phyloP scores from a whole-genome alignment of 2,329 filamentous ascomycete species.

The Cladosporium sp. region DNA sequence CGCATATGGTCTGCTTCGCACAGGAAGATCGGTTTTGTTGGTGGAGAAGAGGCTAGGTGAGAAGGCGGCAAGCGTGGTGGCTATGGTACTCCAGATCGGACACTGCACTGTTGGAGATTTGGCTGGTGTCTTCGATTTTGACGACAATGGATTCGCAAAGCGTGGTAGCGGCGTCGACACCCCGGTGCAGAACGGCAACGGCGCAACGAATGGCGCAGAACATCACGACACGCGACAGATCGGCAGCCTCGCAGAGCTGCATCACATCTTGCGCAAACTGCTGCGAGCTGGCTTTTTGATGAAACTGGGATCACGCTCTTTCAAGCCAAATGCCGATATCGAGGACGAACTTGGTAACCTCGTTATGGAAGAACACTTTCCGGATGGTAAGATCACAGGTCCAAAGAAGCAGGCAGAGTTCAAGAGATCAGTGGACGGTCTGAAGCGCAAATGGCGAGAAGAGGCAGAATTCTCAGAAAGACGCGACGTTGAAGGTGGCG shows the following conservation, averaged over 20 bases:
- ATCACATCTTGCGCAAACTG: conserved; percentile 42
- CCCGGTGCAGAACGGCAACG: conserved; percentile 23
- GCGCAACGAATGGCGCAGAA: conserved; percentile 7
- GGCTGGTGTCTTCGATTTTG: conserved; percentile 11
- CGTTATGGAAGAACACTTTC: conserved; percentile 51
- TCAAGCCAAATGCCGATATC: conserved; percentile 53
- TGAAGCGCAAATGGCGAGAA: conserved; percentile 50
- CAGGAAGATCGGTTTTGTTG: conserved; percentile 73
- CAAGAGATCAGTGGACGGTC: conserved; percentile 51
- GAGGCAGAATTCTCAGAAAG: conserved; percentile 32
- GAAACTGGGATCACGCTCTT: conserved; percentile 49
- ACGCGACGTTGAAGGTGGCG: conserved; percentile 24
- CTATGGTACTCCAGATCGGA: conserved; percentile 70
- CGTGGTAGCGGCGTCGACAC: conserved; percentile 26
- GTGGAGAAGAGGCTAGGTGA: conserved; percentile 69
- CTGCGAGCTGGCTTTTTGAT: conserved; percentile 65
- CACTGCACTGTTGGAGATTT: conserved; percentile 70
- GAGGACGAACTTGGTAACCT: conserved; percentile 58
- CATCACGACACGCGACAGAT: conserved; percentile 6
- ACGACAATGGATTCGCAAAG: conserved; percentile 21
- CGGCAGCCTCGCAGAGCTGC: conserved; percentile 33
- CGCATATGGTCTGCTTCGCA: conserved; percentile 76
- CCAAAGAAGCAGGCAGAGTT: conserved; percentile 63
- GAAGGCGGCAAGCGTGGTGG: conserved; percentile 68
- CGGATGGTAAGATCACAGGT: conserved; percentile 51